A percentile compares a stretch with the other conserved stretches of the same genome.
phyloP scores from a whole-genome alignment of 345 rosid species.

The Eucalyptus sp. region DNA sequence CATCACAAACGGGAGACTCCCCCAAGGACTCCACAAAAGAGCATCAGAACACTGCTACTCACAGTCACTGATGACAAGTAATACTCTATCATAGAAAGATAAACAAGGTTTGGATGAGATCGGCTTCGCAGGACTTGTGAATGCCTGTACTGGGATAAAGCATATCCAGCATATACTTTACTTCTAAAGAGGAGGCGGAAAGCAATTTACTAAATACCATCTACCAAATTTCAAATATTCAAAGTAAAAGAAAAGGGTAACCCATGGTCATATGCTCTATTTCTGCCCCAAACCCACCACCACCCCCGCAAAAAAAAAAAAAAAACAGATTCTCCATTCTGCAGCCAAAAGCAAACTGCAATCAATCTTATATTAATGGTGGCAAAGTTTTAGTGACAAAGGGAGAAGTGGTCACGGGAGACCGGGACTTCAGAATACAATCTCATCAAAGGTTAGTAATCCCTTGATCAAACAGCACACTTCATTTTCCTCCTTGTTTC shows the following conservation, averaged over 20 bases:
- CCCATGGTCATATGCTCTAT: not conserved
- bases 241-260: not conserved
- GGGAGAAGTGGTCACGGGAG: not conserved
- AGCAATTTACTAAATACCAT: not conserved
- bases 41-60: not conserved
- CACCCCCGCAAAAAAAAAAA: too few species aligned
- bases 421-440: not conserved
- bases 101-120: not conserved
- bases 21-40: not conserved
- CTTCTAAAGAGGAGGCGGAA: not conserved
- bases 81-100: not conserved
- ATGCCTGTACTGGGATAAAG: not conserved
- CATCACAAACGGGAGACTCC: not conserved
- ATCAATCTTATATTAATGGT: not conserved
- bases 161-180: not conserved
- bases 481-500: not conserved
- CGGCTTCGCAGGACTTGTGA: not conserved
- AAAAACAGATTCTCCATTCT: not conserved
- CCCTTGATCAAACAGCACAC: not conserved
- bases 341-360: not conserved
- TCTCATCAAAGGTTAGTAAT: not conserved
- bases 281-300: not conserved
- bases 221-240: not conserved
- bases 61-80: not conserved
- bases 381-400: not conserved